Base-by-base conservation (phyloP, 306 rosid genomes). In the Citrullus mucosospermus region DNA sequence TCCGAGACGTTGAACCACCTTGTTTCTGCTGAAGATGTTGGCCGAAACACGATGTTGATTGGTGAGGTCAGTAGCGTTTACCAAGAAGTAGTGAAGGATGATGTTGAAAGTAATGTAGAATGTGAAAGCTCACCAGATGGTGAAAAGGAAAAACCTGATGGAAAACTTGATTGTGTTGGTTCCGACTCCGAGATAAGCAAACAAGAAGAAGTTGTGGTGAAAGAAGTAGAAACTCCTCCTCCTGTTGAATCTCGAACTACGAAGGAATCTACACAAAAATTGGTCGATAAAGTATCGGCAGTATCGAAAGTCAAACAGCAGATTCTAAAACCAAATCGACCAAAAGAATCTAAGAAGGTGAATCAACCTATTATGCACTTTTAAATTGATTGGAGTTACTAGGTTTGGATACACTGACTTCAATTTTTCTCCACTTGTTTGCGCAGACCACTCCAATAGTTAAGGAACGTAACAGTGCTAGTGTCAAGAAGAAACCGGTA, bases 331-430 rank as follows among this genome's bases (percentile, higher is more conserved):
- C 83, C 81, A 82, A 85, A 80, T 76, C 83, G 41, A 53, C 81
- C n/a, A 48, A 88, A 80, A 82, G 85, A 85, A 85, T 67, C 88
- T 74, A 85, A 76, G 68, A 88, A 84, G 99, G 97, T 95, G 73
- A 75, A 4, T 1, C 9, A 13, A 61, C 56, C 28, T 39, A 46
- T 67, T 72, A 22, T 30, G 8, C 43, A 53, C 51, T 7, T 43
- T 1, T 71, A 7, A 48, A 53, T 74, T 28, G 30, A 34, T 74
- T 53, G 34, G 63, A 36, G 78, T 74, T 74, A 30, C 48, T 54
- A 16, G 32, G 63, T 28, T n/a, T 51, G 12, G 30, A 55, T 75
- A 43, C 30, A 65, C 54, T 59, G 72, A 62, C 69, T 51, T 81
- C 61, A 71, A 66, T 80, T 67, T 48, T 80, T 66, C 48, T 75